Evolutionary conservation across 148 eudicot genomes (phyloP).

Genomic region (Agrostemma githago): DNA sequence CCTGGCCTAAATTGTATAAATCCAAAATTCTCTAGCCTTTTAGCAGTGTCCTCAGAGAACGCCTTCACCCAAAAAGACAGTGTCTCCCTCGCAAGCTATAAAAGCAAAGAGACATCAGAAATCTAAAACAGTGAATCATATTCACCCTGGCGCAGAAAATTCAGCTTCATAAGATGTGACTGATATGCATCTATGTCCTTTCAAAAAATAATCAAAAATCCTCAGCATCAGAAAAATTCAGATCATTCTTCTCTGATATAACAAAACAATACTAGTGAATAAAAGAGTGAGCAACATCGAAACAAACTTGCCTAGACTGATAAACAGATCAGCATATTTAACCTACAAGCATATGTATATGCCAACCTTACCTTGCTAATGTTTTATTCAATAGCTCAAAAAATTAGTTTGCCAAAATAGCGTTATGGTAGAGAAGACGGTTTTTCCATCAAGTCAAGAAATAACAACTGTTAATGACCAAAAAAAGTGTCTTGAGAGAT

Average conservation of each 20-base stretch:
- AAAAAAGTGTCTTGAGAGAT: too few species aligned
- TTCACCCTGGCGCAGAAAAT: constrained; percentile 2
- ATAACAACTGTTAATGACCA: too few species aligned
- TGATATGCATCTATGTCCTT: not conserved
- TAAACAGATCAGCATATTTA: not conserved
- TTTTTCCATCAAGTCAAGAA: too few species aligned
- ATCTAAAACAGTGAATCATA: not conserved
- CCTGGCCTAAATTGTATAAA: constrained; percentile 97
- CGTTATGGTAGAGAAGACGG: too few species aligned
- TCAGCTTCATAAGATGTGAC: not conserved
- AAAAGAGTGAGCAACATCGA: not conserved
- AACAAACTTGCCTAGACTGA: not conserved
- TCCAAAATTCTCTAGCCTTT: constrained; percentile 94
- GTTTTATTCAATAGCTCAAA: not conserved
- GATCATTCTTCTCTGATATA: not conserved
- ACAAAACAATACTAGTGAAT: not conserved
- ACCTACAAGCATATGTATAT: not conserved
- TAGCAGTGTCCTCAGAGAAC: constrained; percentile 97
- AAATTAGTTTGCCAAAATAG: not conserved
- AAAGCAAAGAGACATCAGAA: constrained; percentile 4
- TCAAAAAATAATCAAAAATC: not conserved
- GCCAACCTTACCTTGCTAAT: not conserved
- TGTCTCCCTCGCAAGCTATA: constrained; percentile 95
- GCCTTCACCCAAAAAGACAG: constrained; percentile 99
- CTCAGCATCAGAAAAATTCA: not conserved